Conservation (phyloP, 2,329 filamentous ascomycete genomes). For the Diaporthe vaccinii region DNA sequence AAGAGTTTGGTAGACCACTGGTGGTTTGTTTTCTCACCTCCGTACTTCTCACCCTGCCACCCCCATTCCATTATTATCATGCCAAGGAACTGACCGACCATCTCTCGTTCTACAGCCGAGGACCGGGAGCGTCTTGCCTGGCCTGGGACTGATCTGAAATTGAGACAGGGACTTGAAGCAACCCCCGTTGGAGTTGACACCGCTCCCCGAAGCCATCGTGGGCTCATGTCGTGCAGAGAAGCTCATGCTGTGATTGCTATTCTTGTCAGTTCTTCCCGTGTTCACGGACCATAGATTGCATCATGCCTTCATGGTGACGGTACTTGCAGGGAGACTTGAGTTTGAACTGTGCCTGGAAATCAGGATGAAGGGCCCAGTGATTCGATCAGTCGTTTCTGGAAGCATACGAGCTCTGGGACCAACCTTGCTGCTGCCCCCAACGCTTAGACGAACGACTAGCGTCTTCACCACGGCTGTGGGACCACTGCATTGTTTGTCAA, state of each 20-base stretch:
- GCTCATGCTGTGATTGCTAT: conserved; percentile 19
- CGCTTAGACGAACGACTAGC: conserved; percentile 26
- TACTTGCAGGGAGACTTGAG: conserved; percentile 33
- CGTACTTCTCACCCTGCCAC: background rate
- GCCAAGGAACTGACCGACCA: background rate
- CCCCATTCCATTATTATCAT: background rate
- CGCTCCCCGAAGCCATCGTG: conserved; percentile 25
- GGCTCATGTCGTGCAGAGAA: conserved; percentile 12
- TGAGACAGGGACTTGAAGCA: conserved; percentile 26
- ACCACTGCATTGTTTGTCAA: conserved; percentile 21
- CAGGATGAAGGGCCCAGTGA: conserved; percentile 28
- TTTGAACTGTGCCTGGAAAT: conserved; percentile 32
- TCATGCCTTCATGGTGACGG: conserved; percentile 36
- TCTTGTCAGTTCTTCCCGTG: conserved; percentile 24
- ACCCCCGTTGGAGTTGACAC: conserved; percentile 9
- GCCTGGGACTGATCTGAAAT: conserved; percentile 24
- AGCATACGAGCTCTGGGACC: conserved; percentile 24
- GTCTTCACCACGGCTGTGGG: conserved; percentile 11
- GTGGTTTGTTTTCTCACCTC: conserved; percentile 1
- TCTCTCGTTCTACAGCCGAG: background rate
- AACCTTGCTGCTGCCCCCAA: conserved; percentile 34
- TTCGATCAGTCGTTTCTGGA: conserved; percentile 38
- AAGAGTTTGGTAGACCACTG: conserved; percentile 16
- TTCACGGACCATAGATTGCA: conserved; percentile 18
- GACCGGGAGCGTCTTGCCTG: conserved; percentile 1